Evolutionary conservation across 768 basidiomycete species (phyloP), one percentile per base, ranked within the genome.

Genomic region (Tulasnella sp.): DNA sequence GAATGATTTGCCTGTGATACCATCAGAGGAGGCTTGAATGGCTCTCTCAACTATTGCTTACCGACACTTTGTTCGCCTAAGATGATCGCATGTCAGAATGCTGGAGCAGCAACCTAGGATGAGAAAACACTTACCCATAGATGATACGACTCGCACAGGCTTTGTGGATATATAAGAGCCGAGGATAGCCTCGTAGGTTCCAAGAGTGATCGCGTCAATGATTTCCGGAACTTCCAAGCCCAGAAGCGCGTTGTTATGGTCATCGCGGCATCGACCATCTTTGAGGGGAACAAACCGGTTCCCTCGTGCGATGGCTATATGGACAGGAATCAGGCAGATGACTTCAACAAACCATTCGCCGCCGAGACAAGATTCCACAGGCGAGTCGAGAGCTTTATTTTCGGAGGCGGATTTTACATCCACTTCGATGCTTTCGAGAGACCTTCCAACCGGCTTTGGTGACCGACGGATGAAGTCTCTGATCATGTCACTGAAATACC

Each of bases 271-370:
- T 0, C 90, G 85, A 0, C 88, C 88, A 80, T 91, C 89, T 77
- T 89, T 90, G 37, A 91, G 82, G 0, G 90, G 90, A 7, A 90
- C 79, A 78, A 91, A 90, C 0, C 89, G 84, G 80, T 91, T 91
- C 70, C 90, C 89, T 15, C 85, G 85, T 4, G 89, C 88, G 37
- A 91, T 81, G 0, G 90, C 90, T 37, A 91, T 85, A 44, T 91
- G 90, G 37, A 91, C 90, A 0, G 90, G 90, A 67, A 91, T 90
- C 40, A 91, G 83, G 78, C 90, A 91, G 0, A 91, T 79, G 15
- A 91, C 81, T 20, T 90, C 88, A 0, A 88, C 89, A 0, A 91
- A 82, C 90, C 90, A 91, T 82, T 91, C 89, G 44, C 90, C 90
- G 0, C 85, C 84, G 16, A 83, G 83, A 78, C 87, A 87, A 44